These are phyloP conservation scores for Phytopythium ostracodes DNA, from an alignment of 352 stramenopile genomes.

Conservation along the genomic window DNA sequence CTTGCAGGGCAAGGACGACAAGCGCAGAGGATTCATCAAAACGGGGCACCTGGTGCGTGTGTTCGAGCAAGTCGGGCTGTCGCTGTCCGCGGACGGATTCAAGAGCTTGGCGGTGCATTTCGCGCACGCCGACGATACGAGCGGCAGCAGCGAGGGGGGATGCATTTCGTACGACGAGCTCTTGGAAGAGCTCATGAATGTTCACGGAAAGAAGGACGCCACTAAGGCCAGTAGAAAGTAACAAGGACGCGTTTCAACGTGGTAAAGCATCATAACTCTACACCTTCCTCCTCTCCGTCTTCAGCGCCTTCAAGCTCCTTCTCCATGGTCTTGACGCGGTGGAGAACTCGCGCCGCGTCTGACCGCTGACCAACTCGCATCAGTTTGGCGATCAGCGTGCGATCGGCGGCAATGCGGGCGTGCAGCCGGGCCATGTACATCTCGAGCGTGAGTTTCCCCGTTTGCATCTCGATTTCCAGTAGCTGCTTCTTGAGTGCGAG, in stretches of 20 bases:
- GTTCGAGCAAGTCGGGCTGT: conserved; percentile 52
- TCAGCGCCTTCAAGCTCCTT: conserved; percentile 57
- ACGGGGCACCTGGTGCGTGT: conserved; percentile 33
- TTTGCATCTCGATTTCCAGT: conserved; percentile 82
- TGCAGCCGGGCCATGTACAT: conserved; percentile 59
- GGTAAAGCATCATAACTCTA: conserved; percentile 8
- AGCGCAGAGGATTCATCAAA: conserved; percentile 25
- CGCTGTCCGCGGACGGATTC: conserved; percentile 36
- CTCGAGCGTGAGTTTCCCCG: conserved; percentile 67
- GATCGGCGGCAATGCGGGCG: conserved; percentile 46
- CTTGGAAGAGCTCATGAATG: conserved; percentile 19
- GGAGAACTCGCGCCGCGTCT: conserved; percentile 67
- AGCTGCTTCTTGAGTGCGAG: conserved; percentile 76
- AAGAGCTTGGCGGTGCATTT: conserved; percentile 35
- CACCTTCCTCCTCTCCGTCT: conserved; percentile 11
- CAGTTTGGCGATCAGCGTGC: conserved; percentile 37
- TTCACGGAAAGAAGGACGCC: conserved; percentile 16
- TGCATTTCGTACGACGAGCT: conserved; percentile 31
- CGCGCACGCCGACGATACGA: neutral
- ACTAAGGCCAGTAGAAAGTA: conserved; percentile 13
- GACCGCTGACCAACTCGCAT: conserved; percentile 34
- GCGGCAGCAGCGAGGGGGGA: conserved; percentile 1
- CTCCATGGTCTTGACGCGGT: conserved; percentile 76
- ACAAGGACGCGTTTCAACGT: neutral
- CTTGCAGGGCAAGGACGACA: conserved; percentile 27